A percentile compares a stretch with the other conserved stretches of the same genome.
These are phyloP conservation scores for Neoboletus subvelutipes DNA, from an alignment of 768 basidiomycete genomes.

Conservation along the genomic window DNA sequence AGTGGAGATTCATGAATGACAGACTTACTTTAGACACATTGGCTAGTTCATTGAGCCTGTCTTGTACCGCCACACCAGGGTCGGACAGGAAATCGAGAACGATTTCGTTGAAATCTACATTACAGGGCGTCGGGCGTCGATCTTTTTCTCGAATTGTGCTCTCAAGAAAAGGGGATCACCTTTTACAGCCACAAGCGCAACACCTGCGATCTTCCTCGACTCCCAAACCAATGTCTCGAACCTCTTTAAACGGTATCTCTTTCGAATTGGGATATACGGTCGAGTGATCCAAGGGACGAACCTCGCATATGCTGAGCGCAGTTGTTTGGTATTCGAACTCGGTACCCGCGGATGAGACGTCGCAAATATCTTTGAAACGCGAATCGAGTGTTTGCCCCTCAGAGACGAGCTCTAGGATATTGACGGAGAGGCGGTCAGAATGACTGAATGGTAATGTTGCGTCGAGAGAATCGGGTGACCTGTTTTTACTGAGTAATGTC, in stretches of 20 bases:
- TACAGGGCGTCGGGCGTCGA: neutral
- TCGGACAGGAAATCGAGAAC: slow-evolving; percentile 21
- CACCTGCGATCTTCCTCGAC: slow-evolving; percentile 15
- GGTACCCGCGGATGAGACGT: slow-evolving; percentile 2
- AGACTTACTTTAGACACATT: slow-evolving; percentile 9
- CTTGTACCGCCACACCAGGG: slow-evolving; percentile 3
- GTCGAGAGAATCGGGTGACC: neutral
- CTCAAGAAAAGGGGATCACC: neutral
- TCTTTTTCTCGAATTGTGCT: neutral
- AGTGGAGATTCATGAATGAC: too few relatives aligned
- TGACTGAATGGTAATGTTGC: slow-evolving; percentile 9
- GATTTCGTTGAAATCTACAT: slow-evolving; percentile 21
- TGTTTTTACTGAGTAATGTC: neutral
- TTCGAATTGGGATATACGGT: neutral
- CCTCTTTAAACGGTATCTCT: neutral
- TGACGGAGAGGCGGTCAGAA: slow-evolving; percentile 3
- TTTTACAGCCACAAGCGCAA: slow-evolving; percentile 17
- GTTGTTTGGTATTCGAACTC: slow-evolving; percentile 10
- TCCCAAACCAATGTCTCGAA: slow-evolving; percentile 18
- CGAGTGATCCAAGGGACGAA: neutral
- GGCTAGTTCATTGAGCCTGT: slow-evolving; percentile 16
- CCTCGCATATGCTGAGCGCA: slow-evolving; percentile 11
- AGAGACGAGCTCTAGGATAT: slow-evolving; percentile 12
- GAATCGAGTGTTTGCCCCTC: slow-evolving; percentile 13
- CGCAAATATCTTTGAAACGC: slow-evolving; percentile 14